Base-by-base conservation (phyloP, 2,329 filamentous ascomycete species). In the Scedosporium apiospermum region DNA sequence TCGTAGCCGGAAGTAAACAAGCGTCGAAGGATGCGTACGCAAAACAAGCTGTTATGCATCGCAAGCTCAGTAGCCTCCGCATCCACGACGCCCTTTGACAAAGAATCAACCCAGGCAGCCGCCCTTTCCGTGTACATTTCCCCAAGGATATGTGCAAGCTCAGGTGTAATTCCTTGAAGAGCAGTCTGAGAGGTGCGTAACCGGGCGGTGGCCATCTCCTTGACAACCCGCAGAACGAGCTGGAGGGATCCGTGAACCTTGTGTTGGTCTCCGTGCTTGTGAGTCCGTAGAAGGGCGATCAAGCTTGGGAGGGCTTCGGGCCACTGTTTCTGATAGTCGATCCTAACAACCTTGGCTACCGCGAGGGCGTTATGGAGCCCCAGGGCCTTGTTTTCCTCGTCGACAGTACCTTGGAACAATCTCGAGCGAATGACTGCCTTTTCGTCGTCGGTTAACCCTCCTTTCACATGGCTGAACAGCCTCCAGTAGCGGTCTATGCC, bases 401-500 rank as follows among this genome's bases (percentile, higher is more conserved):
- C 82, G 57, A 96, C 80, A 1, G 90, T 91, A 64, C 89, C 88
- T 66, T 90, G 82, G 7, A 96, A 82, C 23, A 96, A 78, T 26
- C 88, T 84, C 4, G 84, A 83, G 59, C 93, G 87, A 62, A 99
- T 95, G 44, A 82, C 72, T 9, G 82, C 77, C 74, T 95, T 97
- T 71, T 96, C 90, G 21, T 88, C 83, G 30, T 84, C 83, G 71
- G 88, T 86, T 63, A 89, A 83, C 59, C 90, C 86, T 41, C 89
- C 90, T 71, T 78, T 80, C 30, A 72, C 60, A 63, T 75, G 67
- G 41, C 76, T 71, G 82, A 91, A 71, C n/a, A 76, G 67, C 14
- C 95, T 84, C 95, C 95, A 99, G 74, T 92, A 91, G 72, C 89
- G 92, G 72, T 98, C 93, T 74, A 98, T 93, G 62, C 93, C 95